These are phyloP conservation scores for Cystofilobasidium bisporidii DNA, from an alignment of 768 basidiomycete species.

Conservation along the genomic window DNA sequence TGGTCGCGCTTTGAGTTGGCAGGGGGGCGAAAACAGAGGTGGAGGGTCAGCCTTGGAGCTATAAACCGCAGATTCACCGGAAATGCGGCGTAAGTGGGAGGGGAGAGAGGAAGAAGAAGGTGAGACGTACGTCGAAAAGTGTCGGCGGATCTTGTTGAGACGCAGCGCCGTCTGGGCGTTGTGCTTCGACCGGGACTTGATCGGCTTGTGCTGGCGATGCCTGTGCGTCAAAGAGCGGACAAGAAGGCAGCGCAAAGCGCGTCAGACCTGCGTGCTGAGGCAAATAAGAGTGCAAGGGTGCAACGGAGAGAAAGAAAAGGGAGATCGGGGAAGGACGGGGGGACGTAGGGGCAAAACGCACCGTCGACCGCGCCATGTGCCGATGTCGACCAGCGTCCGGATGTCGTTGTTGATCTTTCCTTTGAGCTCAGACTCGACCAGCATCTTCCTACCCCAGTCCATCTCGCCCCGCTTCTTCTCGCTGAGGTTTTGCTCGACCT, in stretches of 20 bases:
- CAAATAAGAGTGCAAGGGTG: neutral
- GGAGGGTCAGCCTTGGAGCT: no score
- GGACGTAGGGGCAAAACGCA: no score
- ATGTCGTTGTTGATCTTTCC: conserved; percentile 81
- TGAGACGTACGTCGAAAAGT: conserved; percentile 5
- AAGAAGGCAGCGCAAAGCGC: neutral
- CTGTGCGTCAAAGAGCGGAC: neutral
- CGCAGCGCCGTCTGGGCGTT: conserved; percentile 14
- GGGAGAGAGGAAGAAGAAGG: neutral
- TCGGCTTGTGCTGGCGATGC: conserved; percentile 9
- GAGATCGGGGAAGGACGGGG: no score
- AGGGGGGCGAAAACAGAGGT: no score
- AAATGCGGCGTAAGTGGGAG: no score
- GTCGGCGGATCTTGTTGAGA: conserved; percentile 25
- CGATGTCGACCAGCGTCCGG: conserved; percentile 83
- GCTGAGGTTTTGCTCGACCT: conserved; percentile 15
- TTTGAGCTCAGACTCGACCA: conserved; percentile 78
- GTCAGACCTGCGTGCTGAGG: neutral
- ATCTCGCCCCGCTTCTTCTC: conserved; percentile 17
- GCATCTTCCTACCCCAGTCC: conserved; percentile 64
- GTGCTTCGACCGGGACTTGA: conserved; percentile 13
- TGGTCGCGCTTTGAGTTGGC: no score
- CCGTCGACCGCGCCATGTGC: conserved; percentile 82
- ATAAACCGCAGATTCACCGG: no score
- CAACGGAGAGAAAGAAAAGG: no score